Evolutionary conservation across 2,329 filamentous ascomycete genomes (phyloP), one percentile per base, ranked within the genome.

Genomic region (Fusarium subglutinans): DNA sequence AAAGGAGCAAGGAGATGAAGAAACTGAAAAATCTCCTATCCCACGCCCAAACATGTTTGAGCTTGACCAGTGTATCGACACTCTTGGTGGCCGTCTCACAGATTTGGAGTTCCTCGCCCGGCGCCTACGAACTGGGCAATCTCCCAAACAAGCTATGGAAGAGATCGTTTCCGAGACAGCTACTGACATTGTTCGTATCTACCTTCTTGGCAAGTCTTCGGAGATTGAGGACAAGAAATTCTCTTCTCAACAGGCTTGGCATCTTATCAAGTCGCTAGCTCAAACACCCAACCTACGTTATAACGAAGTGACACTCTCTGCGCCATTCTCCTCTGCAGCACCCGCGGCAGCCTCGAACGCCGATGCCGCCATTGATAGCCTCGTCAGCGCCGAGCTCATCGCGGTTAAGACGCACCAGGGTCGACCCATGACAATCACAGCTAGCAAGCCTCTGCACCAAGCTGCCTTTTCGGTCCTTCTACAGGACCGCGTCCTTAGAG

Each of bases 61-160:
- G 71, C 88, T 99, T 4, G 95, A 98, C 78, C 88, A 88, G 35
- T 95, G 93, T 76, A 97, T 98, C 73, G 89, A 91, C 35, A 89
- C 91, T 1, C 88, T 99, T 4, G 96, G 96, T 28, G 96, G 96
- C 5, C 93, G 96, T 8, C 88, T 99, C n/a, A 98, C 95, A 0
- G 96, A 99, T 79, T 91, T 99, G 26, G 96, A 98, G 80, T 97
- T 96, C 79, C 90, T 99, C 48, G 93, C 95, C n/a, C 91, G 96
- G 41, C 90, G 96, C 24, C 93, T 99, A 77, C 94, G 94, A 83
- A 91, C 93, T 2, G 96, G 96, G 22, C 95, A 98, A 81, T 92
- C 89, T 5, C 96, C 96, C 2, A 89, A 88, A 72, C 88, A 92
- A 75, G 96, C 96, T 6, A 92, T 98, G 6, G 87, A 91, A 28